Evolutionary conservation across 208 protist genomes (phyloP), one percentile per base, ranked within the genome.

Genomic region (Phytomonas sp.): DNA sequence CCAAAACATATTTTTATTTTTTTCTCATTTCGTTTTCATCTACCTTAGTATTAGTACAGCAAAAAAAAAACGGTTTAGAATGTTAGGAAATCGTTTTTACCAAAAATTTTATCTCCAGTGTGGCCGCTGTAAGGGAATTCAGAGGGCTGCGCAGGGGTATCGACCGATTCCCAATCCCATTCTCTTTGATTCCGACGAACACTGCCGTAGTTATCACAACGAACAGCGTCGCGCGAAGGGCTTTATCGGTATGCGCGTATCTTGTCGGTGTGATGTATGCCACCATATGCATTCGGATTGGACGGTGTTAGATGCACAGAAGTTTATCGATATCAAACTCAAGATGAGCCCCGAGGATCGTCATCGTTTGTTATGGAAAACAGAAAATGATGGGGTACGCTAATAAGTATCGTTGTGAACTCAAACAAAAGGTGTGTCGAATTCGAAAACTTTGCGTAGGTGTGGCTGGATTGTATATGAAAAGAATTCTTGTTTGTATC

Each of bases 131-230:
- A 45, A 73, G 2, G 78, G 78, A 4, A 80, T 90, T 40, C 84
- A 93, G 79, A 84, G 87, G 31, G 60, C 69, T 30, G 88, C 88
- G 19, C 76, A 87, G 31, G 90, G 90, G 31, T 95, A 95, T 80
- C 70, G 70, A 61, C 86, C 90, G 6, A 92, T 95, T 68, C 80
- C 87, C 2, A 93, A 95, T 67, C 90, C 90, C 33, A 93, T 93
- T 64, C 78, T 93, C 40, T 95, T 95, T 75, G 83, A 93, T 63
- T 87, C 88, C 2, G 86, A 95, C 60, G 81, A 75, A 26, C 90
- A 95, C 60, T 93, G 84, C 52, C 78, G 86, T n/a, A 90, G 82
- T 67, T 93, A 81, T 68, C 83, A 92, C 76, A 45, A 84, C 36
- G 90, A 95, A 71, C 81, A 89, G 79, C 82, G 83, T 10, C 80